These are phyloP conservation scores for Jatropha podagrica DNA, from an alignment of 441 rosid genomes.

Conservation along the genomic window DNA sequence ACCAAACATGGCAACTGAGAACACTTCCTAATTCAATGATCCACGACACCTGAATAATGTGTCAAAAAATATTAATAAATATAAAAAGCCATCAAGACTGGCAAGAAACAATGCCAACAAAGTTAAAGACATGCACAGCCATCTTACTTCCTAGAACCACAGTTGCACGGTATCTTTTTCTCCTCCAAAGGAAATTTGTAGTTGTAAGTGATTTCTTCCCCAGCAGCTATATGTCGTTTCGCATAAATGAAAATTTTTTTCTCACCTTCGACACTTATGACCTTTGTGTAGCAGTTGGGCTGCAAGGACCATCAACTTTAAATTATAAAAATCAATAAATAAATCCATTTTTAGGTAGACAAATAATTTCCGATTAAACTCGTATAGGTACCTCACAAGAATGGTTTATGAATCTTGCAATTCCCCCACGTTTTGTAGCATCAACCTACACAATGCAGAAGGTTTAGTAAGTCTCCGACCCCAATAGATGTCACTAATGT, in stretches of 20 bases:
- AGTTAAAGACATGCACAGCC: slow-evolving; percentile 18
- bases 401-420: slow-evolving; percentile 99
- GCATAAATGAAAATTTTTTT: slow-evolving; percentile 96
- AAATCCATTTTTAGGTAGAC: slow-evolving; percentile 21
- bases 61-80: slow-evolving; percentile 5
- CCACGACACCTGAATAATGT: slow-evolving; percentile 78
- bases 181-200: slow-evolving; percentile 98
- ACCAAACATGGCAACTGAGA: slow-evolving; percentile 29
- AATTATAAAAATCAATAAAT: slow-evolving; percentile 26
- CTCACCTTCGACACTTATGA: slow-evolving; percentile 90
- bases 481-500: neutral
- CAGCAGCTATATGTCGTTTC: slow-evolving; percentile 77
- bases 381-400: slow-evolving; percentile 79
- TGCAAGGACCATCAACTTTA: slow-evolving; percentile 36
- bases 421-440: slow-evolving; percentile 99
- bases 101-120: slow-evolving; percentile 1
- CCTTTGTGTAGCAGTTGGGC: slow-evolving; percentile 99
- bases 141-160: slow-evolving; percentile 90
- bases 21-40: slow-evolving; percentile 70
- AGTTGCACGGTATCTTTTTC: slow-evolving; percentile 95
- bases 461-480: neutral
- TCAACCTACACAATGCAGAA: slow-evolving; percentile 57
- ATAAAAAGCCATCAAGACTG: slow-evolving; percentile 1
- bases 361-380: slow-evolving; percentile 20
- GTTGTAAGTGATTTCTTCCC: slow-evolving; percentile 97